Evolutionary conservation across 768 basidiomycete genomes (phyloP).

Genomic region (Pisolithus sp.): DNA sequence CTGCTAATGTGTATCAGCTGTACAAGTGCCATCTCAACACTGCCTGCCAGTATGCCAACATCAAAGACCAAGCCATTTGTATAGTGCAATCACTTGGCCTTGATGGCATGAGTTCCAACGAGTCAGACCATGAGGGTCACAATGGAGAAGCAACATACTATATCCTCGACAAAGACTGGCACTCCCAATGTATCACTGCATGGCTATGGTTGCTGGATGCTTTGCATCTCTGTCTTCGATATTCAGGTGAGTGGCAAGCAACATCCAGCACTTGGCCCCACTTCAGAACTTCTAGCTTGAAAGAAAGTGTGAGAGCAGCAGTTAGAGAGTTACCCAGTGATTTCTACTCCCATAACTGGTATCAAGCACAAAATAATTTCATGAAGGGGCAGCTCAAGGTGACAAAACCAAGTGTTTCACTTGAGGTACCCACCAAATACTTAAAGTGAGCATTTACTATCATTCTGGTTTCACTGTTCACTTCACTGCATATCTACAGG

Average conservation of each 20-base stretch:
- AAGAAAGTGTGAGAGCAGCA: background rate
- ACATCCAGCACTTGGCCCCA: background rate
- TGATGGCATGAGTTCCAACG: constrained; percentile 1
- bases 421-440: background rate
- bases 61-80: background rate
- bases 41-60: background rate
- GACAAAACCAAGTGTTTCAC: background rate
- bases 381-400: background rate
- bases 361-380: background rate
- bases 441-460: background rate
- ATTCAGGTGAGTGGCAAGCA: background rate
- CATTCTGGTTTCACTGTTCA: background rate
- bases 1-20: background rate
- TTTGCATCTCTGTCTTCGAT: background rate
- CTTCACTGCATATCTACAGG: background rate
- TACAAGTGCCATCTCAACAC: background rate
- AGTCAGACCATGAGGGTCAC: background rate
- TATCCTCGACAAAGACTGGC: background rate
- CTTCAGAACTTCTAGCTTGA: background rate
- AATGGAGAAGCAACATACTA: background rate
- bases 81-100: background rate
- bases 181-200: background rate
- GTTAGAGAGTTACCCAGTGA: background rate
- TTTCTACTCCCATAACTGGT: background rate
- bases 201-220: background rate